A percentile compares a stretch with the other conserved stretches of the same genome.
Evolutionary conservation across 805 yeast genomes (phyloP).

Genomic region (Pichia ethanolica): DNA sequence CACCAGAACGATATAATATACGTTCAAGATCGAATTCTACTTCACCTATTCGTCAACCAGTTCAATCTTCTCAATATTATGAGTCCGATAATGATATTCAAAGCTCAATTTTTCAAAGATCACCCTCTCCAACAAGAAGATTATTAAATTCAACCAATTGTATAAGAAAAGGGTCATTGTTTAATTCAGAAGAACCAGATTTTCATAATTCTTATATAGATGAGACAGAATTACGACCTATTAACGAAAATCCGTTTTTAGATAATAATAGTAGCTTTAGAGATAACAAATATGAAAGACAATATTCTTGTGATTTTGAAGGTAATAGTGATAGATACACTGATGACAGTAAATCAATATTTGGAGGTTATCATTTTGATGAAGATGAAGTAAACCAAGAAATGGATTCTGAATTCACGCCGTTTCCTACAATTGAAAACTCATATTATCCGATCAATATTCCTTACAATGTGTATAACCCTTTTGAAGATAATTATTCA

Average conservation of each 20-base stretch:
- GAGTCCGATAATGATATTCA: too few species aligned
- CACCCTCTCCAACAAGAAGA: slow-evolving; percentile 17
- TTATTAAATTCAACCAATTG: neutral
- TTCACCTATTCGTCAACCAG: slow-evolving; percentile 14
- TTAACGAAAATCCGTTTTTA: neutral
- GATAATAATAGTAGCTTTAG: neutral
- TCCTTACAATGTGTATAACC: slow-evolving; percentile 23
- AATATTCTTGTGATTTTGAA: neutral
- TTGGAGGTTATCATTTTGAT: slow-evolving; percentile 22
- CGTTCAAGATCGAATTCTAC: slow-evolving; percentile 11
- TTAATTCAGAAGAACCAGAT: neutral
- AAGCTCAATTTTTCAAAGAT: neutral
- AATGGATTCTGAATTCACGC: slow-evolving; percentile 24
- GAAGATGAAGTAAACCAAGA: slow-evolving; percentile 19
- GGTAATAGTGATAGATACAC: neutral
- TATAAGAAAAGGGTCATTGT: slow-evolving; percentile 2
- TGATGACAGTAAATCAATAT: slow-evolving; percentile 6
- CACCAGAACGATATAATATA: slow-evolving; percentile 7
- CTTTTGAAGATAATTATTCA: slow-evolving; percentile 22
- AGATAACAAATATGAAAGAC: neutral
- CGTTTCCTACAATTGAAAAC: slow-evolving; percentile 28
- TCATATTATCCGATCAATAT: slow-evolving; percentile 29
- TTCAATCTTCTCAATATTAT: too few species aligned
- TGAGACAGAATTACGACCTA: neutral
- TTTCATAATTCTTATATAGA: neutral